Evolutionary conservation across 1,284 basidiomycete genomes (phyloP), one percentile per base, ranked within the genome.

Genomic region (Abortiporus biennis): DNA sequence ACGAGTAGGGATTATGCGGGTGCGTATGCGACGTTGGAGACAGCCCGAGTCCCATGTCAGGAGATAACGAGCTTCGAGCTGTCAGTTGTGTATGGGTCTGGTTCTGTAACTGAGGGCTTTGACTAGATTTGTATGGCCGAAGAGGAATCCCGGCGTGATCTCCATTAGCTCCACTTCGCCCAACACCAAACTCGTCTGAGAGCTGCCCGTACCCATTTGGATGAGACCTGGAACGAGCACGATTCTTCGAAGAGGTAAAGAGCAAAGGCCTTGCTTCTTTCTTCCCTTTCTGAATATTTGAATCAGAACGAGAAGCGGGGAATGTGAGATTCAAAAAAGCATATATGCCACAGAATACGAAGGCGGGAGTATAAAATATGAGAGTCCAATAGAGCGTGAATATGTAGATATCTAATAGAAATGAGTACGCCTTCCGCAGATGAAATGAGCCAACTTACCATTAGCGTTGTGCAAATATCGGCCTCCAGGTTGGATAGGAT

Each of bases 351-450:
- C 80, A 82, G 33, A 84, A 42, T 33, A 85, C 55, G 58, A 86
- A 91, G 35, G 82, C 64, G 1, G 83, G 83, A 2, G 73, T 72
- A 58, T 89, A 77, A 53, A 92, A 79, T 41, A 87, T 69, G 22
- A 92, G 62, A 1, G 78, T 86, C 90, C 90, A 93, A 59, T 84
- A 92, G 23, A 92, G 68, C 6, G 87, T 92, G 64, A 89, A 92
- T 21, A 69, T 71, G 67, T 90, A 92, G 42, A 92, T 67, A 46
- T 87, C 89, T 91, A 25, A 22, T 13, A 49, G 11, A 20, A 36
- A 23, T 11, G 24, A 25, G 34, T 22, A 22, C 23, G 12, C 16
- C 30, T 19, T 40, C 16, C n/a, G 9, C 40, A 43, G 40, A 44
- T n/a, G 31, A 31, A 22, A 24, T 6, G 17, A 21, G 21, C 34